Evolutionary conservation across 2,329 filamentous ascomycete species (phyloP).

Genomic region (Nectriaceae sp.): DNA sequence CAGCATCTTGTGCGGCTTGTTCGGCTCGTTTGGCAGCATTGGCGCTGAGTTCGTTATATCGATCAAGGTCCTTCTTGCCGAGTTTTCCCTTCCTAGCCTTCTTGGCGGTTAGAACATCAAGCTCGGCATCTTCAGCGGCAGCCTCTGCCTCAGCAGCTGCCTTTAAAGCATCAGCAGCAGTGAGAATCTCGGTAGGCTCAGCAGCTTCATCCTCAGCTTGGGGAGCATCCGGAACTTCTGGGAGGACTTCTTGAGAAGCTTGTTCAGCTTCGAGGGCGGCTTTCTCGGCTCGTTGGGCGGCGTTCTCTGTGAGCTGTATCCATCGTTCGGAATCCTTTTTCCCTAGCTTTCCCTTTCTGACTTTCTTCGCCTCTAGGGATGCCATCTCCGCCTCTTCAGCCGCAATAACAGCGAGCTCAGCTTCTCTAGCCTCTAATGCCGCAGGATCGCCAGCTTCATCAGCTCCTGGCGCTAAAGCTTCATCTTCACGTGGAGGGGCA

Average conservation of each 20-base stretch:
- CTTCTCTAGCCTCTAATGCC: conserved; percentile 17
- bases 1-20: conserved; percentile 14
- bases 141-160: conserved; percentile 4
- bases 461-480: conserved; percentile 8
- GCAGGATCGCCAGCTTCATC: conserved; percentile 16
- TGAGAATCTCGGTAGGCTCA: conserved; percentile 8
- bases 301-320: background rate
- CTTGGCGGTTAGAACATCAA: conserved; percentile 40
- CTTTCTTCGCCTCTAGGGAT: conserved; percentile 34
- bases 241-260: conserved; percentile 20
- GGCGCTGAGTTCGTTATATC: background rate
- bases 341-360: conserved; percentile 36
- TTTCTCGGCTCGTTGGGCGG: conserved; percentile 15
- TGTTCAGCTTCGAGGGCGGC: conserved; percentile 19
- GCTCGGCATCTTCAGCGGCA: conserved; percentile 19
- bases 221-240: conserved; percentile 10
- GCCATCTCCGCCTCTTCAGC: conserved; percentile 41
- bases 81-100: conserved; percentile 18
- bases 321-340: conserved; percentile 25
- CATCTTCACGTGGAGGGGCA: conserved; percentile 6
- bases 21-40: conserved; percentile 23
- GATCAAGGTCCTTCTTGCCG: background rate
- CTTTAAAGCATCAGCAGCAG: conserved; percentile 5
- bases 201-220: conserved; percentile 9
- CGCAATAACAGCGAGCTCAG: conserved; percentile 1